phyloP scores from a whole-genome alignment of 768 basidiomycete species.

The Tephrocybe sp. region DNA sequence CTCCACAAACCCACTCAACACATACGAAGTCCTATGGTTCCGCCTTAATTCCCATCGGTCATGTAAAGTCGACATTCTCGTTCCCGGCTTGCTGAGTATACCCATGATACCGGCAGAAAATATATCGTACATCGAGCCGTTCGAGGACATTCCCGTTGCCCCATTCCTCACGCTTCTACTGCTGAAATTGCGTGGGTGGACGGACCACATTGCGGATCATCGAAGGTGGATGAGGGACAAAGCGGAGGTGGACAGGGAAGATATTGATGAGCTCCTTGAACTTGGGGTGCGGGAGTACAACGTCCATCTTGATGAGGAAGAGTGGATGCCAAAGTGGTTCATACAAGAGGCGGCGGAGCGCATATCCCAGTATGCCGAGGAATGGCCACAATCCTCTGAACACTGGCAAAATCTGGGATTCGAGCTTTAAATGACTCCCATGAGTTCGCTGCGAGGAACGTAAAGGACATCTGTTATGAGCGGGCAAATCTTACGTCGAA shows the following conservation, averaged over 20 bases:
- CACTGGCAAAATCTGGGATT: conserved; percentile 15
- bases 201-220: conserved; percentile 33
- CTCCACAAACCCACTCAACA: conserved; percentile 36
- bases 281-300: conserved; percentile 30
- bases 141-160: conserved; percentile 33
- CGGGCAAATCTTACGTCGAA: no score
- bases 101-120: conserved; percentile 25
- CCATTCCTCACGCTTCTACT: conserved; percentile 39
- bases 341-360: conserved; percentile 22
- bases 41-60: conserved; percentile 19
- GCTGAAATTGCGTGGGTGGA: conserved; percentile 44
- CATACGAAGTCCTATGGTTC: conserved; percentile 44
- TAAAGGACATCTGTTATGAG: no score
- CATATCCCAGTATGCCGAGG: conserved; percentile 23
- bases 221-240: conserved; percentile 35
- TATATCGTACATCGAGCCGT: conserved; percentile 20
- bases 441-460: no score
- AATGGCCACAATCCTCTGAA: conserved; percentile 1
- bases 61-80: conserved; percentile 41
- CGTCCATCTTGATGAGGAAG: conserved; percentile 18
- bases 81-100: conserved; percentile 36
- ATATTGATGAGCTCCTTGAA: conserved; percentile 40
- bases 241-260: conserved; percentile 37
- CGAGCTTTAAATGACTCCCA: no score
- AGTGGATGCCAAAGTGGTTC: conserved; percentile 32